Base-by-base conservation (phyloP, 2,329 filamentous ascomycete species). In the Colletotrichum scovillei region DNA sequence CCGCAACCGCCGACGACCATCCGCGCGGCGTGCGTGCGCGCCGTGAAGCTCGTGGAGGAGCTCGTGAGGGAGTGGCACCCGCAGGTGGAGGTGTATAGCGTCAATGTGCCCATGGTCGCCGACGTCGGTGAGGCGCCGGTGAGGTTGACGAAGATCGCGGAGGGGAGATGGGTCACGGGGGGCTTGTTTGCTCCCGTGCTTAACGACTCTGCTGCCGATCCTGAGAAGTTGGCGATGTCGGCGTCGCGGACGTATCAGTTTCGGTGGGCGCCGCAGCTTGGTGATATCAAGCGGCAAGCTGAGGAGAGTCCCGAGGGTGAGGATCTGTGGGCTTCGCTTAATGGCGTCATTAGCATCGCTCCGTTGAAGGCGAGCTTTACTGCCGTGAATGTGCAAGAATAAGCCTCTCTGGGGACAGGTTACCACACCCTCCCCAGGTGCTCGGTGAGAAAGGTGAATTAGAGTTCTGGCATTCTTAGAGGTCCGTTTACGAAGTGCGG, bases 71-170 rank as follows among this genome's bases (percentile, higher is more conserved):
- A 91, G 75, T 93, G 90, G 88, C 82, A 76, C 1, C 83, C 86
- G 58, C 86, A 83, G 11, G 89, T 91, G 1, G 90, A 93, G 78
- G 81, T 94, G 11, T 94, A 93, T 80, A 89, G 84, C 19, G 87
- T 94, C 70, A 94, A 94, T 79, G 89, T 94, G 9, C 92, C 92
- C 9, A 82, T 94, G 28, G 86, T 92, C 57, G 88, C 89, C 59
- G 89, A 88, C 5, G 89, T 94, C 2, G 88, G 87, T 59, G 78
- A 85, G 12, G 85, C 84, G n/a, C 91, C 91, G 80, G 86, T 93
- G 9, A 76, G 92, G n/a, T 93, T 90, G 82, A 93, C 92, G 3
- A 82, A 89, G 75, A 91, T 94, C 86, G 83, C 94, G 72, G 90
- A 93, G 79, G 94, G 94, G 78, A 85, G 86, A 63, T 94, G 92